These are phyloP conservation scores for Dryas alaskensis DNA, from an alignment of 306 rosid species.

Conservation along the genomic window DNA sequence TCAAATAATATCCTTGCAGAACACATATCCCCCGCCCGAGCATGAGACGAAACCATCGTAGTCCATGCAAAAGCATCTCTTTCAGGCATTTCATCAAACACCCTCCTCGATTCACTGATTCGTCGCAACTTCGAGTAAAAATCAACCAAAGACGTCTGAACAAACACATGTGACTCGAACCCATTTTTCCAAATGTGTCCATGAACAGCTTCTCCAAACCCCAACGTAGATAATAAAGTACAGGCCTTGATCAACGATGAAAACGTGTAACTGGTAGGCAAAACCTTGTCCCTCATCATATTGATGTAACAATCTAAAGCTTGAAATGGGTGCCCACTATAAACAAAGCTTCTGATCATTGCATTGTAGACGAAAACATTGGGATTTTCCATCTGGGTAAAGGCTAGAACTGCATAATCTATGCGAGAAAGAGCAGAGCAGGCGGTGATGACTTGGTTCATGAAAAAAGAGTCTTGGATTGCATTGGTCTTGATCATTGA, in stretches of 20 bases:
- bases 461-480: slow-evolving; percentile 40
- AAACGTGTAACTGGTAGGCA: slow-evolving; percentile 68
- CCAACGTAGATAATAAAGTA: slow-evolving; percentile 30
- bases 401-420: slow-evolving; percentile 42
- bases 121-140: slow-evolving; percentile 48
- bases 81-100: slow-evolving; percentile 65
- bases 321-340: slow-evolving; percentile 31
- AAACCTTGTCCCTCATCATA: slow-evolving; percentile 41
- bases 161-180: slow-evolving; percentile 52
- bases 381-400: slow-evolving; percentile 47
- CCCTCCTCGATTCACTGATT: slow-evolving; percentile 35
- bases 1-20: slow-evolving; percentile 54
- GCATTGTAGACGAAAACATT: slow-evolving; percentile 65
- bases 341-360: slow-evolving; percentile 56
- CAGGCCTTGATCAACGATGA: slow-evolving; percentile 64
- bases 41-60: slow-evolving; percentile 48
- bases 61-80: slow-evolving; percentile 81
- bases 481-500: slow-evolving; percentile 53
- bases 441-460: slow-evolving; percentile 35
- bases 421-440: slow-evolving; percentile 17
- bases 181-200: slow-evolving; percentile 67
- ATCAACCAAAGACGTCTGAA: slow-evolving; percentile 68
- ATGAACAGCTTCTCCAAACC: slow-evolving; percentile 51
- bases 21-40: slow-evolving; percentile 44
- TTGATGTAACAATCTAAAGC: slow-evolving; percentile 45